Base-by-base conservation (phyloP, 306 rosid genomes). In the Gastrolobium bilobum region DNA sequence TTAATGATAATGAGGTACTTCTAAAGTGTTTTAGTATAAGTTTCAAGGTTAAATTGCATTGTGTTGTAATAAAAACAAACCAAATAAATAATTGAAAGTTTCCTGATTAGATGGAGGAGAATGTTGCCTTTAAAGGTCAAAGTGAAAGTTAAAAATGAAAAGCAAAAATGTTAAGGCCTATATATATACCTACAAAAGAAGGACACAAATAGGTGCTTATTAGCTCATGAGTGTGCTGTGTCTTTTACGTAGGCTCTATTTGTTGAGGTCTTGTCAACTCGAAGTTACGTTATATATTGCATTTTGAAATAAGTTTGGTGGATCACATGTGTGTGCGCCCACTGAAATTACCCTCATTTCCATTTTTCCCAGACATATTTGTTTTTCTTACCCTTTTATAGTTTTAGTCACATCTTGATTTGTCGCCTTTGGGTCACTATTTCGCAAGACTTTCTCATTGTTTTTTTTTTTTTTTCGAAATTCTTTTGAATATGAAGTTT, bases 261-360 rank as follows among this genome's bases (percentile, higher is more conserved):
- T 75, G 76, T 85, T 76, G 79, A 62, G 81, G 94, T 88, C 87
- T 83, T 85, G 92, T 90, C 92, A 88, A 70, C 86, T 90, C 89
- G 80, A 76, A 81, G 80, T 82, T 43, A 74, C 66, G 64, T 56
- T 59, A 71, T 59, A 75, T 11, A 71, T 67, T 80, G 84, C 84
- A 77, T 51, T 79, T 80, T 85, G 84, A 85, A 79, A 60, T 77
- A 77, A 69, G 69, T 64, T 69, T 9, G 14, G 60, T 15, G 44
- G 53, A 79, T 79, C 91, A 81, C 93, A 87, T 89, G 91, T 68
- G 83, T 31, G 68, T 76, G 91, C 79, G 47, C 82, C 79, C 70
- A 7, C 14, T 71, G 84, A 88, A 50, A 78, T 80, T 72, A 68
- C 84, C 47, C 35, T 69, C 74, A 20, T 62, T 83, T 71, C 72